Evolutionary conservation across 108 stramenopile species (phyloP), one percentile per base, ranked within the genome.

Genomic region (Skeletonema tropicum): DNA sequence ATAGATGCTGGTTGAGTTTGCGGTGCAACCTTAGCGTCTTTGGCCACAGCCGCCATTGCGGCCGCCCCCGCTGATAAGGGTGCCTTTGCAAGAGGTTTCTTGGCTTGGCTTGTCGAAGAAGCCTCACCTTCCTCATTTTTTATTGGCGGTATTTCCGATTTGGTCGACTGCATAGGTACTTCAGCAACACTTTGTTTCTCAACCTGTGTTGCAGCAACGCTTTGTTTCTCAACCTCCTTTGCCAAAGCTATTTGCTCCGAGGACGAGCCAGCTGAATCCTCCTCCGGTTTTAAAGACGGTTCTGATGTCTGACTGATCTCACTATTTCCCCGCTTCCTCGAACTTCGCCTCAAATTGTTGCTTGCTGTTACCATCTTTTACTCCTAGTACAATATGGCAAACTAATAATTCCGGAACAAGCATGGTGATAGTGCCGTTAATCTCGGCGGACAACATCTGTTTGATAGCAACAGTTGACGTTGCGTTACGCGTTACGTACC

Each of bases 251-350:
- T 10, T 35, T 32, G 46, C 41, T 66, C 65, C 14, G 36, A 36
- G 17, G 36, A 64, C 33, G 35, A 64, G 30, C 39, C 23, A 39
- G 23, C 39, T 46, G 65, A 39, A 25, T 39, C 35, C 64, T 39
- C 38, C 38, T 39, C 64, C 23, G 52, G 25, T 55, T 55, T 55
- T 6, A 55, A 55, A 55, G 52, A 55, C 10, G 52, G 52, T 55
- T 55, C 52, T 55, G 52, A 55, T 55, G 25, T 21, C 35, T 64
- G 38, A 66, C 46, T 42, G 15, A 30, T 29, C 19, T 66, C 65
- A 46, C 41, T 42, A 26, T 42, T 66, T 23, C 65, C 65, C 41
- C 65, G 65, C 46, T 66, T 66, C 46, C 65, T 41, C 25, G 45
- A 46, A 38, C 65, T 66, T 46, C 65, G 65, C 30, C 60, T 61